Evolutionary conservation across 2,329 filamentous ascomycete genomes (phyloP).

Genomic region (Aschersonia sp.): DNA sequence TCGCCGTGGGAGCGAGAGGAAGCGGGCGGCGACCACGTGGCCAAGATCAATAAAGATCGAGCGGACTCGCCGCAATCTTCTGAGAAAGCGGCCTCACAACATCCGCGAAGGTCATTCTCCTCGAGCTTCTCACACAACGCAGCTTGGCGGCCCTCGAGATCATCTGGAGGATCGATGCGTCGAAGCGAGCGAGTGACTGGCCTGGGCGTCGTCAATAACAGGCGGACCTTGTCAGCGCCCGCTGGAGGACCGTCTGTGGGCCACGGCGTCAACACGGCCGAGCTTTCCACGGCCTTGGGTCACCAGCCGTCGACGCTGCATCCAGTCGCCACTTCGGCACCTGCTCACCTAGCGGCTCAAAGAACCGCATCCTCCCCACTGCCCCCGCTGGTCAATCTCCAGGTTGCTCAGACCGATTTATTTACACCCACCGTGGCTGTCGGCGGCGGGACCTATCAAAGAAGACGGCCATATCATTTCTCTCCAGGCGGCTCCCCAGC

Average conservation of each 20-base stretch:
- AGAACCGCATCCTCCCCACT: constrained; percentile 40
- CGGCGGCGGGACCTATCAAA: constrained; percentile 19
- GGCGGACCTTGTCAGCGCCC: constrained; percentile 41
- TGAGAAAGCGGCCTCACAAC: constrained; percentile 12
- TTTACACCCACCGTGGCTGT: constrained; percentile 31
- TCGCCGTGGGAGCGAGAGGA: constrained; percentile 11
- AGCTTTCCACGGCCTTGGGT: constrained; percentile 4
- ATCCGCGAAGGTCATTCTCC: constrained; percentile 37
- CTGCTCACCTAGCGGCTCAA: constrained; percentile 15
- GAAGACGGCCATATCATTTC: constrained; percentile 24
- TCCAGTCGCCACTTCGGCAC: constrained; percentile 6
- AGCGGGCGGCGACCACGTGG: constrained; percentile 4
- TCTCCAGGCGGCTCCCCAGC: constrained; percentile 19
- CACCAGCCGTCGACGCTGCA: constrained; percentile 4
- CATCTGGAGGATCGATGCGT: constrained; percentile 35
- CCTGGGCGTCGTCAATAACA: constrained; percentile 24
- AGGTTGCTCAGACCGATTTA: constrained; percentile 40
- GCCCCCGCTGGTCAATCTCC: constrained; percentile 34
- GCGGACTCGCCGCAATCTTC: not conserved
- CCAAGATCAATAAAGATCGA: not conserved
- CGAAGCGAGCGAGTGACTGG: constrained; percentile 36
- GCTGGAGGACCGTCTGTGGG: constrained; percentile 17
- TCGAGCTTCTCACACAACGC: constrained; percentile 45
- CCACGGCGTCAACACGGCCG: constrained; percentile 4
- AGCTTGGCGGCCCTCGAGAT: constrained; percentile 39